phyloP scores from a whole-genome alignment of 805 yeast species.

The Jamesozyma spencerorum region DNA sequence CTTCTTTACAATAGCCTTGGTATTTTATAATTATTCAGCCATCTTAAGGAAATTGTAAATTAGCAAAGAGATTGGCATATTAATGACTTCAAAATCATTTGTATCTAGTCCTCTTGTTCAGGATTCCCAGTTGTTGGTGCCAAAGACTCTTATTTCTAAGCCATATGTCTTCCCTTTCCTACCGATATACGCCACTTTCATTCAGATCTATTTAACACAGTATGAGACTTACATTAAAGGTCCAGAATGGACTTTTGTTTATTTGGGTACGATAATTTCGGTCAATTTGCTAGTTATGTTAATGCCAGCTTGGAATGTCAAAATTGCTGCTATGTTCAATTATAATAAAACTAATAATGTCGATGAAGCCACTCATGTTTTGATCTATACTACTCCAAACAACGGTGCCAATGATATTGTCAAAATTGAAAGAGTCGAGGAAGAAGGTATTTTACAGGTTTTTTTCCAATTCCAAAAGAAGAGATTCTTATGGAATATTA shows the following conservation, averaged over 20 bases:
- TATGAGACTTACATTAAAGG: conserved; percentile 82
- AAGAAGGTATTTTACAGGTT: conserved; percentile 50
- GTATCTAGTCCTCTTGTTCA: conserved; percentile 67
- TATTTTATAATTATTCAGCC: no score
- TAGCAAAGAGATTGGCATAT: neutral
- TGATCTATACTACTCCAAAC: conserved; percentile 75
- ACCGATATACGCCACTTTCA: conserved; percentile 65
- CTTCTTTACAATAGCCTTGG: no score
- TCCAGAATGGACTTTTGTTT: conserved; percentile 93
- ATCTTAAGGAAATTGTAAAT: neutral
- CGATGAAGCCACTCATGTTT: conserved; percentile 58
- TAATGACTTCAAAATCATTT: conserved; percentile 20
- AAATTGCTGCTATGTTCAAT: conserved; percentile 60
- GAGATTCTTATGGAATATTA: conserved; percentile 62
- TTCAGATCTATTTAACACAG: conserved; percentile 50
- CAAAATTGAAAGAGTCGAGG: conserved; percentile 43
- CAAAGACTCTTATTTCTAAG: conserved; percentile 48
- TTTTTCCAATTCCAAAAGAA: conserved; percentile 87
- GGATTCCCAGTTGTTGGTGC: conserved; percentile 65
- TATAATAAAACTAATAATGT: conserved; percentile 45
- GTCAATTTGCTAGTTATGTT: conserved; percentile 70
- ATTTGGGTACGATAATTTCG: conserved; percentile 62
- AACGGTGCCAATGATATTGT: conserved; percentile 80
- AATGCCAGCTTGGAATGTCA: conserved; percentile 90
- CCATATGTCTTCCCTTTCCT: conserved; percentile 82